Percentiles rank a stretch among this genome's conserved stretches.
Conservation (phyloP, 345 rosid species). For the Citrus sinensis region DNA sequence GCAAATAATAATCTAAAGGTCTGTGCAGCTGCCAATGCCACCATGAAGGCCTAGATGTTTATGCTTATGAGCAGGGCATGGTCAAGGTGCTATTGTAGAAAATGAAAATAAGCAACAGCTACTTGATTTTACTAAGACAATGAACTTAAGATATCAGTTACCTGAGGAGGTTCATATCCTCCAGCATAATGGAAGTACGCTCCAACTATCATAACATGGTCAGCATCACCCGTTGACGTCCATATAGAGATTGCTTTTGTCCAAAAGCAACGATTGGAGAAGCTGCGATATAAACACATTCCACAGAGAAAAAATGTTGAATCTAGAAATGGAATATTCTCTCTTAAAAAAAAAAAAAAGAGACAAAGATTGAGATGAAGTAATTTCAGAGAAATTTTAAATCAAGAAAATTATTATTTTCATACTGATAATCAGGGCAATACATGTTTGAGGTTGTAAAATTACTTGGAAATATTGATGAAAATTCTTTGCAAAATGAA, state of each 20-base stretch:
- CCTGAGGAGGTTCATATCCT: constrained; percentile 93
- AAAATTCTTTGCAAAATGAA: background rate
- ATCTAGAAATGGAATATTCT: background rate
- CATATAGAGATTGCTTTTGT: constrained; percentile 92
- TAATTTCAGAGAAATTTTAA: background rate
- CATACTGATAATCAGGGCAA: background rate
- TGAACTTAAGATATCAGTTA: constrained; percentile 7
- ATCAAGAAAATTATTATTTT: background rate
- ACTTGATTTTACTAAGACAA: background rate
- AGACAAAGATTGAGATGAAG: background rate
- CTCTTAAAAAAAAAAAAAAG: background rate
- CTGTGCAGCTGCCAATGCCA: background rate
- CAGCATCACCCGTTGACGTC: constrained; percentile 90
- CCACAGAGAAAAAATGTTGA: background rate
- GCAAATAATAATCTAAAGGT: background rate
- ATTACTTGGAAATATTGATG: background rate
- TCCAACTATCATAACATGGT: constrained; percentile 81
- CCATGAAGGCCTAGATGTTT: background rate
- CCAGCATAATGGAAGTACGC: constrained; percentile 87
- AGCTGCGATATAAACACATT: constrained; percentile 42
- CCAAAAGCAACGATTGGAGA: constrained; percentile 84
- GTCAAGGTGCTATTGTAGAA: background rate
- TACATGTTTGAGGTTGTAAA: background rate
- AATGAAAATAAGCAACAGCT: background rate
- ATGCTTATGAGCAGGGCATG: background rate